Percentiles rank a stretch among this genome's conserved stretches.
Evolutionary conservation across 441 rosid species (phyloP).

Genomic region (Syzygium syzygioides): DNA sequence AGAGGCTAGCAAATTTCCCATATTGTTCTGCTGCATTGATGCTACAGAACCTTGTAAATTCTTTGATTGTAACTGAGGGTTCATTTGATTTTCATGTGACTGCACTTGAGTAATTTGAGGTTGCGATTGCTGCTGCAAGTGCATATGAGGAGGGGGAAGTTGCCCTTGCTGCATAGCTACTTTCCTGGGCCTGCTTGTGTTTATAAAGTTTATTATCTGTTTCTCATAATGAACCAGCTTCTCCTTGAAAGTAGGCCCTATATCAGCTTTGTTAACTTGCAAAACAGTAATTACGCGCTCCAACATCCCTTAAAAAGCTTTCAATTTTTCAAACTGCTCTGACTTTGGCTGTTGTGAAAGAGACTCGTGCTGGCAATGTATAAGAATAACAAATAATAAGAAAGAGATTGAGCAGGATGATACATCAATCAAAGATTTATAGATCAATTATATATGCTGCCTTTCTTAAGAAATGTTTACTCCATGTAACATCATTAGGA

Average conservation of each 20-base stretch:
- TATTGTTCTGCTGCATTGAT: constrained; percentile 31
- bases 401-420: neutral
- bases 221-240: constrained; percentile 61
- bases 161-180: constrained; percentile 56
- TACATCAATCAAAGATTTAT: neutral
- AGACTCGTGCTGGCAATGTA: constrained; percentile 41
- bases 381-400: neutral
- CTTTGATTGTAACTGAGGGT: constrained; percentile 59
- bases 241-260: constrained; percentile 45
- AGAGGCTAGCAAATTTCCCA: constrained; percentile 41
- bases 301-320: constrained; percentile 44
- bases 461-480: neutral
- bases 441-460: constrained; percentile 1
- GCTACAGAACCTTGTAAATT: constrained; percentile 40
- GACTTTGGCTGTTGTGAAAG: constrained; percentile 62
- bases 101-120: constrained; percentile 58
- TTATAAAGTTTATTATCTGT: constrained; percentile 52
- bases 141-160: constrained; percentile 56
- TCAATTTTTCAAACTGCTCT: constrained; percentile 71
- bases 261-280: constrained; percentile 44
- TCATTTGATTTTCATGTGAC: constrained; percentile 68
- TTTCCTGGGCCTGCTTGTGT: constrained; percentile 49
- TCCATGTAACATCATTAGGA: neutral
- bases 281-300: constrained; percentile 53
- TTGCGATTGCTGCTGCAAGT: constrained; percentile 36